Conservation (phyloP, 805 yeast species). For the Jamesozyma gamospora region DNA sequence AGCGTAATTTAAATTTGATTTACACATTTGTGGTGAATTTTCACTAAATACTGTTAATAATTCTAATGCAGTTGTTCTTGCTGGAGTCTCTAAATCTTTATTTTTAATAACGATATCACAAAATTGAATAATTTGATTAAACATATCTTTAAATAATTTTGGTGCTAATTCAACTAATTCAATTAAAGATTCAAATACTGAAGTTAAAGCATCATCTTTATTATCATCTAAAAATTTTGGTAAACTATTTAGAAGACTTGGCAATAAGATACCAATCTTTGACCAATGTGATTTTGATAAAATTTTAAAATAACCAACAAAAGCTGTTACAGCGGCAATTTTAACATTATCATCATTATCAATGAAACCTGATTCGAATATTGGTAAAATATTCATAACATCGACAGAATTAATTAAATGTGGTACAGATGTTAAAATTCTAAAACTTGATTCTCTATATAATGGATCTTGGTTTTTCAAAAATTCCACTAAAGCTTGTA, state of each 20-base stretch:
- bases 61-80: slow-evolving; percentile 83
- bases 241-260: slow-evolving; percentile 73
- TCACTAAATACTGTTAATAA: slow-evolving; percentile 84
- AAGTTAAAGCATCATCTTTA: slow-evolving; percentile 70
- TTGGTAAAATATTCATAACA: slow-evolving; percentile 47
- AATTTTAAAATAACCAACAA: slow-evolving; percentile 77
- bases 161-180: slow-evolving; percentile 92
- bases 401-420: slow-evolving; percentile 55
- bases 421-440: slow-evolving; percentile 81
- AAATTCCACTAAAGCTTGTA: slow-evolving; percentile 67
- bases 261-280: slow-evolving; percentile 65
- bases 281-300: slow-evolving; percentile 76
- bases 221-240: slow-evolving; percentile 75
- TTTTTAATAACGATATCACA: slow-evolving; percentile 76
- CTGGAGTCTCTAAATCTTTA: slow-evolving; percentile 63
- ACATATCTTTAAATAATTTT: slow-evolving; percentile 85
- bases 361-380: slow-evolving; percentile 72
- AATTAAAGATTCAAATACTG: slow-evolving; percentile 80
- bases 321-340: slow-evolving; percentile 86
- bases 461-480: slow-evolving; percentile 40
- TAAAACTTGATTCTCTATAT: slow-evolving; percentile 81
- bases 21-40: slow-evolving; percentile 92
- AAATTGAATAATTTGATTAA: slow-evolving; percentile 77
- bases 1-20: slow-evolving; percentile 62
- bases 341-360: slow-evolving; percentile 76